Conservation (phyloP, 2,329 filamentous ascomycete species). For the Parastagonospora avenae region DNA sequence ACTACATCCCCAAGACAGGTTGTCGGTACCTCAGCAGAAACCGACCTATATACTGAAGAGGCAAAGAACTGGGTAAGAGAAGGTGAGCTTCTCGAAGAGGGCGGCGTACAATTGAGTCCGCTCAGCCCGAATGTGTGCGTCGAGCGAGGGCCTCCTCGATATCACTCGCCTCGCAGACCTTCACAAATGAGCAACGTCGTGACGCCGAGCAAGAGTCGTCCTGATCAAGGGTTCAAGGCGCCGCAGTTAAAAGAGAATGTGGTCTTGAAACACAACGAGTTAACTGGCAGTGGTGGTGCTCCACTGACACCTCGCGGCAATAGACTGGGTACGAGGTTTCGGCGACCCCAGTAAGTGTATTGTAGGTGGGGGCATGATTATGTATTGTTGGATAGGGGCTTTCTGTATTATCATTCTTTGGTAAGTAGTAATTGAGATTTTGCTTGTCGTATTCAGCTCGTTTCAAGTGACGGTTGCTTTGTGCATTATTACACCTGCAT, state of each 20-base stretch:
- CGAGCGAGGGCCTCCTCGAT: slow-evolving; percentile 31
- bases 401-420: not conserved
- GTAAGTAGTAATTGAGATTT: not conserved
- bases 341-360: slow-evolving; percentile 5
- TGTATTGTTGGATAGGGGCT: not conserved
- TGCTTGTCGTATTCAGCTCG: no score
- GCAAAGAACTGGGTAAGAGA: not conserved
- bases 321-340: slow-evolving; percentile 13
- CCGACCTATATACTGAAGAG: not conserved
- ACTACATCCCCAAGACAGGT: not conserved
- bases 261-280: not conserved
- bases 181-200: not conserved
- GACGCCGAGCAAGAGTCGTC: slow-evolving; percentile 2
- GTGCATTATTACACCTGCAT: no score
- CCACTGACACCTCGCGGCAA: slow-evolving; percentile 7
- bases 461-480: no score
- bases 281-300: not conserved
- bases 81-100: slow-evolving; percentile 6
- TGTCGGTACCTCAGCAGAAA: not conserved
- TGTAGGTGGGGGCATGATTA: not conserved
- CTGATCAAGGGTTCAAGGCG: not conserved
- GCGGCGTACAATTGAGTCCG: slow-evolving; percentile 19
- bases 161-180: slow-evolving; percentile 11
- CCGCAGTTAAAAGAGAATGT: slow-evolving; percentile 4
- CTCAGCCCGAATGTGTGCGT: slow-evolving; percentile 39